Percentiles rank a stretch among this genome's conserved stretches.
phyloP scores from a whole-genome alignment of 352 stramenopile species.

The Globisporangium ultimum region DNA sequence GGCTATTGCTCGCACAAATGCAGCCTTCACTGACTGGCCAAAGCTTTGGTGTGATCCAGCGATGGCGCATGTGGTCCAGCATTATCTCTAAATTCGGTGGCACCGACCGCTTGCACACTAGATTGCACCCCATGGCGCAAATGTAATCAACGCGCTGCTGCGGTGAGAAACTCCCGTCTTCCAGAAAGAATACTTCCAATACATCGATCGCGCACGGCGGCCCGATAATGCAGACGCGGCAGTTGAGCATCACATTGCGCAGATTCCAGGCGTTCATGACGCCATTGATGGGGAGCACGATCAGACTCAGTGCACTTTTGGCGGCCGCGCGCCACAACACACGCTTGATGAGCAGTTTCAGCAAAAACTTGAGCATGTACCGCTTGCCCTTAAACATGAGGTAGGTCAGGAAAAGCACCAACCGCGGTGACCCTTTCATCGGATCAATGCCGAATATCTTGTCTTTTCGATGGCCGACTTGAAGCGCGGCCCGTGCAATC shows the following conservation, averaged over 20 bases:
- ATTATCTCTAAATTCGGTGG: conserved; percentile 62
- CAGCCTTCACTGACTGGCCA: conserved; percentile 32
- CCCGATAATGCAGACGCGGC: conserved; percentile 46
- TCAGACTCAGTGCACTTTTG: conserved; percentile 31
- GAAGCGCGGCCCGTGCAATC: conserved; percentile 42
- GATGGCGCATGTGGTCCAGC: conserved; percentile 38
- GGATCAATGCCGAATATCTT: conserved; percentile 48
- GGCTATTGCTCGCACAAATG: conserved; percentile 17
- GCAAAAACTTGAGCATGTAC: conserved; percentile 47
- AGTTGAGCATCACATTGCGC: conserved; percentile 38
- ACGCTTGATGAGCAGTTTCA: conserved; percentile 57
- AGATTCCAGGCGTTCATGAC: conserved; percentile 49
- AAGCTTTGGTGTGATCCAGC: conserved; percentile 27
- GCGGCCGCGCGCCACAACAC: conserved; percentile 44
- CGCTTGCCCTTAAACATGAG: conserved; percentile 54
- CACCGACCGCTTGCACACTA: conserved; percentile 49
- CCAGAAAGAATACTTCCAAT: conserved; percentile 31
- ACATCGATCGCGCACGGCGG: conserved; percentile 30
- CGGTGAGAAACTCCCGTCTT: conserved; percentile 25
- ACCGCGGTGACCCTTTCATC: conserved; percentile 37
- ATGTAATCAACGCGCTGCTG: conserved; percentile 50
- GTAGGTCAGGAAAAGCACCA: conserved; percentile 33
- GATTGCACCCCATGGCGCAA: conserved; percentile 31
- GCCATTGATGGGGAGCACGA: conserved; percentile 46
- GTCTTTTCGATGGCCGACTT: conserved; percentile 41